phyloP scores from a whole-genome alignment of 2,329 filamentous ascomycete genomes.

The Ophiocordyceps camponoti-leonardi region DNA sequence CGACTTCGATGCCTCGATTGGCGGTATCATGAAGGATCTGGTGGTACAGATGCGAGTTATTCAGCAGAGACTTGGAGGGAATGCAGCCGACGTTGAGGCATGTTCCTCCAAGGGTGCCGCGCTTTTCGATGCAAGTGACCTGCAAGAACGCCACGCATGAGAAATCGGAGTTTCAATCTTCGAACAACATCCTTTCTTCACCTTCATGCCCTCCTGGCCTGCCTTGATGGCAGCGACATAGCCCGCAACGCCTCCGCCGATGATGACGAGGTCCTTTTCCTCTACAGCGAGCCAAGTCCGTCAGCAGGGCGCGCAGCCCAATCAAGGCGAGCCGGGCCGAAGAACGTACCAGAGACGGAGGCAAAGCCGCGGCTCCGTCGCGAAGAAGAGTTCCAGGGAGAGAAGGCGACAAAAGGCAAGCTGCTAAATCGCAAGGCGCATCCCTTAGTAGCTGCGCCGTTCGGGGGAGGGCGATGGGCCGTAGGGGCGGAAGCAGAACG shows the following conservation, averaged over 20 bases:
- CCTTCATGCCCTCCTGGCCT: slow-evolving; percentile 92
- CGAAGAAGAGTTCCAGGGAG: slow-evolving; percentile 17
- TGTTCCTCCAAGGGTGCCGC: slow-evolving; percentile 83
- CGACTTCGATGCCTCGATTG: slow-evolving; percentile 91
- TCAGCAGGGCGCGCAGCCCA: neutral
- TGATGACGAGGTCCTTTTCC: slow-evolving; percentile 93
- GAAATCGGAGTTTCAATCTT: neutral
- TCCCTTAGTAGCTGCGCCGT: neutral
- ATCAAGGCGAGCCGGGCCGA: neutral
- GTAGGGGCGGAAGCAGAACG: neutral
- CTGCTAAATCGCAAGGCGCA: slow-evolving; percentile 18
- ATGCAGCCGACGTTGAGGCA: slow-evolving; percentile 99
- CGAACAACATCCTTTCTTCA: slow-evolving; percentile 20
- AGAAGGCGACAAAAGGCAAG: slow-evolving; percentile 28
- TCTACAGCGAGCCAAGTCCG: slow-evolving; percentile 29
- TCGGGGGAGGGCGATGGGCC: too few relatives aligned
- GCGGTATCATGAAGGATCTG: slow-evolving; percentile 94
- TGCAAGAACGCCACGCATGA: slow-evolving; percentile 16
- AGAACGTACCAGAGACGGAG: slow-evolving; percentile 33
- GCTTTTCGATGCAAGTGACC: slow-evolving; percentile 98
- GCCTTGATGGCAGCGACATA: slow-evolving; percentile 99
- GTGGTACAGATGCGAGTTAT: slow-evolving; percentile 98
- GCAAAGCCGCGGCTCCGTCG: slow-evolving; percentile 43
- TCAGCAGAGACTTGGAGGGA: slow-evolving; percentile 96
- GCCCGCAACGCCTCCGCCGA: slow-evolving; percentile 93